These are phyloP conservation scores for Penicillium digitatum DNA, from an alignment of 2,329 filamentous ascomycete genomes.

Conservation along the genomic window DNA sequence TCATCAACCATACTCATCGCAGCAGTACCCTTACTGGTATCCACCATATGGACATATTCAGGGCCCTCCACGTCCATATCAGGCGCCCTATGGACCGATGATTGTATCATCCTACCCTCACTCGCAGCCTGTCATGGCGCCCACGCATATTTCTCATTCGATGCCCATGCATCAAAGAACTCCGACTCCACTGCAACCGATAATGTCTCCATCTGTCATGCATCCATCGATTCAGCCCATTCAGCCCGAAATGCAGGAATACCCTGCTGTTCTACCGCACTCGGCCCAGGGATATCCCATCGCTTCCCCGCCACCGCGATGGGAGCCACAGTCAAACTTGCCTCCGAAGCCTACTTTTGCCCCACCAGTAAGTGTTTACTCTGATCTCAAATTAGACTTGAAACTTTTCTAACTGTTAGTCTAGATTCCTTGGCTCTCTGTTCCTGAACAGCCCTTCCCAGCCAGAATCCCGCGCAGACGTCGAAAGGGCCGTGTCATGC, in stretches of 20 bases:
- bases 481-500: constrained; percentile 39
- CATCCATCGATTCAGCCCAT: constrained; percentile 26
- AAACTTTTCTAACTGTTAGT: constrained; percentile 12
- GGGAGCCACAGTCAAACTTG: constrained; percentile 22
- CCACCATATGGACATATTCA: constrained; percentile 42
- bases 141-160: constrained; percentile 35
- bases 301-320: constrained; percentile 31
- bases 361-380: constrained; percentile 42
- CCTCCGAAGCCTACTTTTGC: constrained; percentile 42
- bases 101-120: constrained; percentile 45
- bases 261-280: constrained; percentile 23
- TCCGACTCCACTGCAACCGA: constrained; percentile 36
- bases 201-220: constrained; percentile 35
- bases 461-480: constrained; percentile 47
- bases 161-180: constrained; percentile 37
- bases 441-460: constrained; percentile 53
- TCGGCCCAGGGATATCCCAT: constrained; percentile 31
- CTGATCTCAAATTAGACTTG: background rate
- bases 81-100: constrained; percentile 40
- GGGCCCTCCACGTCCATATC: constrained; percentile 39
- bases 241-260: constrained; percentile 31
- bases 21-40: constrained; percentile 48
- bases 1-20: constrained; percentile 44
- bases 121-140: constrained; percentile 39
- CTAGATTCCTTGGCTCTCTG: constrained; percentile 59